Conservation (phyloP, 805 yeast species). For the Metschnikowia cubensis region DNA sequence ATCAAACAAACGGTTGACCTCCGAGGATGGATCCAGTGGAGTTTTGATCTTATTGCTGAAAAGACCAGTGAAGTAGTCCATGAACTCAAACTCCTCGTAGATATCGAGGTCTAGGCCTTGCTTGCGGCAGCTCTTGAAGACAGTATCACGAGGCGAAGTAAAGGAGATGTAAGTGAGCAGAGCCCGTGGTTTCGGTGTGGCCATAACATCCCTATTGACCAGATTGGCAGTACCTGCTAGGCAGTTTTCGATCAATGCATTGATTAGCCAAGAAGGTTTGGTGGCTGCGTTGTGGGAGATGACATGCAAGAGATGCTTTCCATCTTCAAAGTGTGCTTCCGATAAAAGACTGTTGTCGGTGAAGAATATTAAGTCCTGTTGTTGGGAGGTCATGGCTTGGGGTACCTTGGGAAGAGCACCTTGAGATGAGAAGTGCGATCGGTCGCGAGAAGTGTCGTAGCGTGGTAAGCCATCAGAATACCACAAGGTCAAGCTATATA, state of each 20-base stretch:
- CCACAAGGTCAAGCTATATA: too few relatives aligned
- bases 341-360: slow-evolving; percentile 46
- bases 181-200: slow-evolving; percentile 19
- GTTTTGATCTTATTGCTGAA: slow-evolving; percentile 31
- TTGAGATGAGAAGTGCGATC: slow-evolving; percentile 1
- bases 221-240: slow-evolving; percentile 44
- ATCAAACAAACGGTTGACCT: slow-evolving; percentile 18
- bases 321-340: slow-evolving; percentile 18
- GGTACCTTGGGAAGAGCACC: too few relatives aligned
- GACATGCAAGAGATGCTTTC: slow-evolving; percentile 19
- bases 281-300: slow-evolving; percentile 45
- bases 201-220: slow-evolving; percentile 30
- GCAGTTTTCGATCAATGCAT: slow-evolving; percentile 50
- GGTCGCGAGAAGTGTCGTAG: neutral
- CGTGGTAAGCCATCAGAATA: neutral
- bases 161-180: slow-evolving; percentile 35
- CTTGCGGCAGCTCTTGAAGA: slow-evolving; percentile 33
- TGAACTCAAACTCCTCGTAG: slow-evolving; percentile 26
- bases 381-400: slow-evolving; percentile 32
- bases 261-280: slow-evolving; percentile 60
- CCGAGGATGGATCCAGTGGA: slow-evolving; percentile 18
- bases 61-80: slow-evolving; percentile 48
- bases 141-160: slow-evolving; percentile 29
- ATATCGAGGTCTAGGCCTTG: slow-evolving; percentile 35
- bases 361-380: slow-evolving; percentile 56